Evolutionary conservation across 805 yeast species (phyloP), one percentile per base, ranked within the genome.

Genomic region (Candida andamanensis): DNA sequence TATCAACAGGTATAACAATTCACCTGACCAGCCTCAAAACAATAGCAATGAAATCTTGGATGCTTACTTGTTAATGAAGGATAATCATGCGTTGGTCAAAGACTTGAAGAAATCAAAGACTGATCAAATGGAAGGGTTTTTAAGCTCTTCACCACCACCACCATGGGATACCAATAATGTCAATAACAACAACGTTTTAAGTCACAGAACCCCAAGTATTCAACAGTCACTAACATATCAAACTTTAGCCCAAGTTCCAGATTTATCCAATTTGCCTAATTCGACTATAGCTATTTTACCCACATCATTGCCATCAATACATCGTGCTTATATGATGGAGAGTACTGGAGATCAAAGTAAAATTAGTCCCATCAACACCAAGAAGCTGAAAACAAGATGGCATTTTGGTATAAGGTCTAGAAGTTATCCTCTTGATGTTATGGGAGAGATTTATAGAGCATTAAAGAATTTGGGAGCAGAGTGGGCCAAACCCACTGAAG

Each of bases 381-480:
- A 90, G 56, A 86, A 85, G 56, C 83, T 90, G 40, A 90, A 87
- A 59, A 85, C 95, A 5, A 78, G 95, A 58, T 92, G 98, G 98
- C 98, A 92, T 66, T 92, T 92, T 53, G 98, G 98, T 44, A 92
- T 92, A 39, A 72, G 98, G 53, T 86, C 96, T 6, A 72, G 97
- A 49, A 85, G 96, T 1, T 92, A 92, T 54, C 97, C 98, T 20
- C 68, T 92, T 46, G 98, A 92, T 57, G 98, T 92, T 3, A 92
- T 92, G 97, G 96, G 97, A 17, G 98, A 92, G 55, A 89, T 92
- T 26, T 92, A 92, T 60, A 72, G 96, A 28, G 97, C 97, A 1
- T 68, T 92, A 52, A 85, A 85, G 59, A 86, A 85, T 49, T 64
- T 92, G 33, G 97, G 96, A 1, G 97, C 97, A 0, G 97, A 92